Base-by-base conservation (phyloP, 2,329 filamentous ascomycete genomes). In the Celoporthe dispersa region DNA sequence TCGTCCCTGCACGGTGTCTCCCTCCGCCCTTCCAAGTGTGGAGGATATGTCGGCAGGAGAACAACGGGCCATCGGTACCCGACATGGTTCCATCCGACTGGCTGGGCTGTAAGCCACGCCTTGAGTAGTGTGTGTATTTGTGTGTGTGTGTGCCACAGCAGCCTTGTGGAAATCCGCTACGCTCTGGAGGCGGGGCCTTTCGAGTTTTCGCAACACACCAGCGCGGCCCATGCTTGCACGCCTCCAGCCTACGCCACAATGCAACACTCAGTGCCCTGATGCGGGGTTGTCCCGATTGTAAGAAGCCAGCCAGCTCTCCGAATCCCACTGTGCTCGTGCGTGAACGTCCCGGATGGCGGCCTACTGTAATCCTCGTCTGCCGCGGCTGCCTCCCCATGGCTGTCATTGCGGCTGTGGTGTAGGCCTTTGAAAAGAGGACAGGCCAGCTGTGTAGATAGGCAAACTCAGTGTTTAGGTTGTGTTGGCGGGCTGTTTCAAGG, bases 141-240 rank as follows among this genome's bases (percentile, higher is more conserved):
- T 48, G 44, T 48, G 44, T 44, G 31, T 55, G 51, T 25, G 25
- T 60, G 1, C n/a, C 64, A 66, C 64, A 66, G 37, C 53, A 66
- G 64, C 33, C n/a, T 44, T 37, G 64, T 60, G 16, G 11, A 7
- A 66, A 14, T 16, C 14, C 14, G 35, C 53, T 33, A 33, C 12
- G 22, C n/a, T 44, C 25, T 63, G 33, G 60, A n/a, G 60, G 60
- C n/a, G 35, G 35, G 37, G 5, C 2, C 35, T 35, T 48, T 11
- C 6, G 28, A 41, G 22, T 44, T 8, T 44, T 16, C 37, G 16
- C 33, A 28, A 33, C 55, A 22, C 31, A 31, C n/a, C 51, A 33
- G 14, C 14, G 51, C 64, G 31, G 53, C 37, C 16, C 44, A 53
- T 44, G 25, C 63, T 5, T 66, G 35, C 41, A 48, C 9, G 44